Percentiles rank a stretch among this genome's conserved stretches.
Evolutionary conservation across 306 rosid genomes (phyloP).

Genomic region (Dalbergia cultrata): DNA sequence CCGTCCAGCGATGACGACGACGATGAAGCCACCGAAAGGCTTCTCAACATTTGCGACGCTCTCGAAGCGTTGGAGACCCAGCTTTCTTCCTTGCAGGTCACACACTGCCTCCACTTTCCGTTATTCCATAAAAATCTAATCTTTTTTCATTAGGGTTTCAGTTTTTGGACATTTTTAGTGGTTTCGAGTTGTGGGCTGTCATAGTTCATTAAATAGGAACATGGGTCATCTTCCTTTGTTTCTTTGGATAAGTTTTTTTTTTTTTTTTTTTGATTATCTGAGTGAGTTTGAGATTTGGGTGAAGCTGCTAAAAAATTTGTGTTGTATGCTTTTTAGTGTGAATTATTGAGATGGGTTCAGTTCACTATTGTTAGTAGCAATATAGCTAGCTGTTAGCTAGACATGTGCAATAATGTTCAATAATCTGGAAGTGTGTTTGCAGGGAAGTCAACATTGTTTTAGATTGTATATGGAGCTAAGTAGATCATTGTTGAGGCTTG

Average conservation of each 20-base stretch:
- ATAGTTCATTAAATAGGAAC: conserved; percentile 17
- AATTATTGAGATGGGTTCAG: conserved; percentile 1
- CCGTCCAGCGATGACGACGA: conserved; percentile 50
- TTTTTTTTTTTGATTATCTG: background rate
- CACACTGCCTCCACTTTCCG: background rate
- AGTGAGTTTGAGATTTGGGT: conserved; percentile 21
- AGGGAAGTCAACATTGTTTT: background rate
- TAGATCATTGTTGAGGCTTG: conserved; percentile 2
- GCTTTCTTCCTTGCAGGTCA: conserved; percentile 86
- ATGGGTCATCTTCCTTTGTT: background rate
- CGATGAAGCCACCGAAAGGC: conserved; percentile 61
- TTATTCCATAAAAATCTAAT: conserved; percentile 14
- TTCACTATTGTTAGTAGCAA: background rate
- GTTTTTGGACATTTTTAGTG: background rate
- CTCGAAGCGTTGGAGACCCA: conserved; percentile 89
- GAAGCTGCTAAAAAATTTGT: background rate
- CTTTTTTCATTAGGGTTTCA: conserved; percentile 29
- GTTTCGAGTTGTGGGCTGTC: conserved; percentile 23
- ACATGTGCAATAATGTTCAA: background rate
- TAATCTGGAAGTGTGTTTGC: conserved; percentile 6
- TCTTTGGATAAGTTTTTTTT: background rate
- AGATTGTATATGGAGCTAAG: background rate
- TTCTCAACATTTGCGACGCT: conserved; percentile 82
- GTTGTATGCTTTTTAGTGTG: conserved; percentile 15
- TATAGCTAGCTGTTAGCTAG: background rate